phyloP scores from a whole-genome alignment of 2,329 filamentous ascomycete species.

The Trichothecium roseum region DNA sequence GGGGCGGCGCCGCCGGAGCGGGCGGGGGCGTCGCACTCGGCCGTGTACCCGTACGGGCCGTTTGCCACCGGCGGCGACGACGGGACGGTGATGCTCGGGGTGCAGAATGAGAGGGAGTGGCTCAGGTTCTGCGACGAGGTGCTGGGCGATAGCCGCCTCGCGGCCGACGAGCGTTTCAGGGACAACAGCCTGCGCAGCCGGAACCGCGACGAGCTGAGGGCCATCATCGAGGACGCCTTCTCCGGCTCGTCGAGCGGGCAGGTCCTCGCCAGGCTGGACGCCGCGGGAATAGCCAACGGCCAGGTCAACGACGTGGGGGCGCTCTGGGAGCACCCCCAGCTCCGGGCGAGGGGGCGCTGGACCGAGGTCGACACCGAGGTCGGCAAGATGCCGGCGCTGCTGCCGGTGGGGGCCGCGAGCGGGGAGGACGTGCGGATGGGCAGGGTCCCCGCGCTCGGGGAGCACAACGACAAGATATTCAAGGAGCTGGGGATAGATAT shows the following conservation, averaged over 20 bases:
- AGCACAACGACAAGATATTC: conserved; percentile 29
- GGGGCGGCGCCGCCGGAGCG: conserved; percentile 29
- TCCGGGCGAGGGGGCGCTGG: conserved; percentile 39
- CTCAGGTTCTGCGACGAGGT: conserved; percentile 34
- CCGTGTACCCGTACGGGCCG: conserved; percentile 46
- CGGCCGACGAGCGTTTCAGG: conserved; percentile 33
- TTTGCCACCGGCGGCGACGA: conserved; percentile 37
- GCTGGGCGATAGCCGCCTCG: conserved; percentile 28
- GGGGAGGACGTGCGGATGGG: conserved; percentile 23
- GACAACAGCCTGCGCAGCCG: conserved; percentile 33
- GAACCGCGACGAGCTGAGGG: conserved; percentile 34
- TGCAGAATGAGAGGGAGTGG: conserved; percentile 50
- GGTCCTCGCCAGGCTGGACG: conserved; percentile 31
- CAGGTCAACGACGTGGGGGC: conserved; percentile 44
- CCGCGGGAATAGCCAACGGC: conserved; percentile 41
- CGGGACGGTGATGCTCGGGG: conserved; percentile 41
- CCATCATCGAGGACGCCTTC: conserved; percentile 34
- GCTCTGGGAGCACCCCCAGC: conserved; percentile 43
- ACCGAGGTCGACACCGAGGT: conserved; percentile 34
- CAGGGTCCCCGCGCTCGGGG: conserved; percentile 34
- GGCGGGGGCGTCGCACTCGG: conserved; percentile 40
- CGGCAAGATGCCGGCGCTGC: conserved; percentile 34
- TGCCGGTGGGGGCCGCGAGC: conserved; percentile 33
- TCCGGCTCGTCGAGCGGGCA: conserved; percentile 23
- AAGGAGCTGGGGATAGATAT: too few relatives aligned